A percentile compares a stretch with the other conserved stretches of the same genome.
These are phyloP conservation scores for Astrothelium subdiscretum DNA, from an alignment of 495 filamentous ascomycete genomes.

Conservation along the genomic window DNA sequence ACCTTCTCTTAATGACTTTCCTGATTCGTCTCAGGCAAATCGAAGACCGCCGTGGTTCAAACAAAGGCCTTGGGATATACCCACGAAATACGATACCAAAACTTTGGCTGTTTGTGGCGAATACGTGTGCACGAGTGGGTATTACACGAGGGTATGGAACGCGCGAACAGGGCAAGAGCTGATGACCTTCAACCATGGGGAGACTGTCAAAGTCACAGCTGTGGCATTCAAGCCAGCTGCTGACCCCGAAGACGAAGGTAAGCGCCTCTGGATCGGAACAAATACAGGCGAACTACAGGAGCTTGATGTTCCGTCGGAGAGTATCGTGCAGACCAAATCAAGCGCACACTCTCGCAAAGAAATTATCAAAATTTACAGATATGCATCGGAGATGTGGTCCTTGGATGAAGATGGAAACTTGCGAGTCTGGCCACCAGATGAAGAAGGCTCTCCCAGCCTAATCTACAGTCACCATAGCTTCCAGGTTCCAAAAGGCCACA, in stretches of 20 bases:
- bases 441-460: conserved; percentile 60
- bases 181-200: conserved; percentile 68
- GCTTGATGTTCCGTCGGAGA: conserved; percentile 62
- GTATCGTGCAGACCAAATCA: conserved; percentile 49
- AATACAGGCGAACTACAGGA: conserved; percentile 80
- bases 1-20: conserved; percentile 46
- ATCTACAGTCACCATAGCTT: conserved; percentile 53
- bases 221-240: conserved; percentile 73
- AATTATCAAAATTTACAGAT: conserved; percentile 75
- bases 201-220: conserved; percentile 65
- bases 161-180: conserved; percentile 66
- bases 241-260: conserved; percentile 66
- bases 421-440: conserved; percentile 76
- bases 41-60: conserved; percentile 66
- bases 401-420: conserved; percentile 83
- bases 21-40: conserved; percentile 76
- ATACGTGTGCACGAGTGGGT: conserved; percentile 74
- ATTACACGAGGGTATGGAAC: conserved; percentile 78
- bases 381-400: conserved; percentile 87
- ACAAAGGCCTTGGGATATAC: conserved; percentile 59
- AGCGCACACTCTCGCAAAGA: conserved; percentile 70
- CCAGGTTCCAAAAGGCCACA: conserved; percentile 69
- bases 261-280: conserved; percentile 81
- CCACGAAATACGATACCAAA: conserved; percentile 72
- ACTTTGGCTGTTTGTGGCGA: conserved; percentile 80